These are phyloP conservation scores for Botrytis aclada DNA, from an alignment of 2,329 filamentous ascomycete genomes.

Conservation along the genomic window DNA sequence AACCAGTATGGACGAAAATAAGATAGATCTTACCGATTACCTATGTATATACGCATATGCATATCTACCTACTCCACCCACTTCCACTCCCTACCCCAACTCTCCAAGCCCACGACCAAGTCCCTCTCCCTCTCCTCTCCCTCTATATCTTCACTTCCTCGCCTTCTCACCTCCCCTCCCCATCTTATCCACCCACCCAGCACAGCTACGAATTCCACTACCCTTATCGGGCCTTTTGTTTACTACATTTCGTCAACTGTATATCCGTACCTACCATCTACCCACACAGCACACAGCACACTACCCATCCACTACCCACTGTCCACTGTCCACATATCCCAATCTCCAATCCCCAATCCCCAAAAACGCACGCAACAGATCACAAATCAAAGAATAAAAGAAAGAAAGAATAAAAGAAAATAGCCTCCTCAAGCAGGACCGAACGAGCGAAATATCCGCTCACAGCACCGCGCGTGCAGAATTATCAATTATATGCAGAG, in stretches of 20 bases:
- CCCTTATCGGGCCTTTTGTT: not conserved
- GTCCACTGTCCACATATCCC: too few relatives aligned
- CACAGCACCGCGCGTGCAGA: too few relatives aligned
- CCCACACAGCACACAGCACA: too few relatives aligned
- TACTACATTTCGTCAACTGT: not conserved
- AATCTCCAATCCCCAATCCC: not conserved
- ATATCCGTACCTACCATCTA: not conserved
- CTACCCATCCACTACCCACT: too few relatives aligned
- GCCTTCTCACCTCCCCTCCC: too few relatives aligned
- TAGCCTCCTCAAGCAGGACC: not conserved
- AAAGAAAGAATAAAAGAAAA: not conserved
- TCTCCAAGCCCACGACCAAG: too few relatives aligned
- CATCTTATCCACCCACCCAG: not conserved
- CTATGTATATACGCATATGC: not conserved
- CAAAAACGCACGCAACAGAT: not conserved
- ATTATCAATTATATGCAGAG: not conserved
- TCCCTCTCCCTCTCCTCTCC: too few relatives aligned
- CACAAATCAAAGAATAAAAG: not conserved
- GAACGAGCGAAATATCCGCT: too few relatives aligned
- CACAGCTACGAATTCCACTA: rapidly evolving
- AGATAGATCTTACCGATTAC: not conserved
- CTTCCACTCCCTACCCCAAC: too few relatives aligned
- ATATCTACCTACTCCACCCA: not conserved
- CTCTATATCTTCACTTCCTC: too few relatives aligned
- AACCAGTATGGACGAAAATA: not conserved